phyloP scores from a whole-genome alignment of 345 rosid genomes.

The Salix purpurea region DNA sequence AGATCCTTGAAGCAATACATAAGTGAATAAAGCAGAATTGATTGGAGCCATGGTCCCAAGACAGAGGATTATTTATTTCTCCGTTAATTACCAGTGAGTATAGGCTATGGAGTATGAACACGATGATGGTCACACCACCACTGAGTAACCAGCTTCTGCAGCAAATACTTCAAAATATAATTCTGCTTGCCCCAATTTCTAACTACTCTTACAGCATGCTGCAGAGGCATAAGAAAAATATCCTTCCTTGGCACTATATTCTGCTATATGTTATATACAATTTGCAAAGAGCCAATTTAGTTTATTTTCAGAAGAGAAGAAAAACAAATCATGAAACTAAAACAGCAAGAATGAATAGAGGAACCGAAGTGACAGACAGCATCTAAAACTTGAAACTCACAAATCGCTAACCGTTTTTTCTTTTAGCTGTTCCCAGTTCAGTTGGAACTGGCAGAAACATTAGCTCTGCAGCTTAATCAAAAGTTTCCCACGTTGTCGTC shows the following conservation, averaged over 20 bases:
- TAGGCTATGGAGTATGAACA: not conserved
- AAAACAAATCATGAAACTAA: not conserved
- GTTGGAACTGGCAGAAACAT: not conserved
- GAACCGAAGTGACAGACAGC: not conserved
- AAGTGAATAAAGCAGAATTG: constrained; percentile 5
- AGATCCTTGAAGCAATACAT: not conserved
- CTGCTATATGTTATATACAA: constrained; percentile 13
- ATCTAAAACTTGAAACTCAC: not conserved
- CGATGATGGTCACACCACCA: not conserved
- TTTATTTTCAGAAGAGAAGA: not conserved
- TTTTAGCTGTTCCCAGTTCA: not conserved
- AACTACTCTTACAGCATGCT: not conserved
- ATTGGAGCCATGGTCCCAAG: constrained; percentile 13
- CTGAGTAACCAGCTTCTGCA: not conserved
- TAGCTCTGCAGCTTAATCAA: constrained; percentile 11
- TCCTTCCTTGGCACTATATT: not conserved
- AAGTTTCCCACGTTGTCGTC: constrained; percentile 29
- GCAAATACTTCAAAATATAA: not conserved
- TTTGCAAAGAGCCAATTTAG: constrained; percentile 7
- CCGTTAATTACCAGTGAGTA: constrained; percentile 1
- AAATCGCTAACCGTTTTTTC: not conserved
- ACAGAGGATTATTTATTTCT: constrained; percentile 9
- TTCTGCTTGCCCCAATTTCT: not conserved
- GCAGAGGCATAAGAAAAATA: not conserved
- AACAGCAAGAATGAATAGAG: not conserved